Base-by-base conservation (phyloP, 1,284 basidiomycete genomes). In the Mycena sp. region DNA sequence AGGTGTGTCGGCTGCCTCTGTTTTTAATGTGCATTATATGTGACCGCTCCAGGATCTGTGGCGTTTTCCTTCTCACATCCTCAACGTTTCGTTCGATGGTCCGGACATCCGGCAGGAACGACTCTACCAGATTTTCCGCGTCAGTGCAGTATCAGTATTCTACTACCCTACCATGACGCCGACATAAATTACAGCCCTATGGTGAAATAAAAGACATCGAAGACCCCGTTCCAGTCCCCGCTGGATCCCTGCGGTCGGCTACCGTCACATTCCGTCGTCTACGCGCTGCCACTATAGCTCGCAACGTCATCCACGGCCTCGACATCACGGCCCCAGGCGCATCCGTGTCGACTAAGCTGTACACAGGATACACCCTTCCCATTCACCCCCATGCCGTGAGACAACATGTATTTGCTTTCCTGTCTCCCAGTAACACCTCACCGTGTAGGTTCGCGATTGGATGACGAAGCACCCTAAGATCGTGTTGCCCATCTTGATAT, bases 31-130 rank as follows among this genome's bases (percentile, higher is more conserved):
- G 25, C 62, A 17, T n/a, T 28, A n/a, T 14, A 1, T 21, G 16
- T 5, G 6, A 26, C 43, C 25, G 35, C 26, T 55, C n/a, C 66
- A 96, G 91, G 96, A 98, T 70, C 88, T 97, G 86, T 83, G 89
- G 68, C 84, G 93, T 49, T 96, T 89, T 74, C 89, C 94, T 0
- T 91, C 92, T 6, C 78, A 82, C 2, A 82, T 90, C 16, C 71
- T 98, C 44, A 87, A 87, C 63, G 85, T 96, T n/a, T 80, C 87
- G 9, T 97, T 96, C 70, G 92, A 96, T 30, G 95, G 96, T 0
- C 89, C 93, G 1, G 94, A 96, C 71, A 79, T 95, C 3, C 83
- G 85, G 28, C 93, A 96, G 73, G 93, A 96, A 74, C 75, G 82
- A 1, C 77, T 95, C 1, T 95, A 92, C 71, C 77, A 86, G 35